Evolutionary conservation across 306 rosid species (phyloP).

Genomic region (Sicyos baderoa): DNA sequence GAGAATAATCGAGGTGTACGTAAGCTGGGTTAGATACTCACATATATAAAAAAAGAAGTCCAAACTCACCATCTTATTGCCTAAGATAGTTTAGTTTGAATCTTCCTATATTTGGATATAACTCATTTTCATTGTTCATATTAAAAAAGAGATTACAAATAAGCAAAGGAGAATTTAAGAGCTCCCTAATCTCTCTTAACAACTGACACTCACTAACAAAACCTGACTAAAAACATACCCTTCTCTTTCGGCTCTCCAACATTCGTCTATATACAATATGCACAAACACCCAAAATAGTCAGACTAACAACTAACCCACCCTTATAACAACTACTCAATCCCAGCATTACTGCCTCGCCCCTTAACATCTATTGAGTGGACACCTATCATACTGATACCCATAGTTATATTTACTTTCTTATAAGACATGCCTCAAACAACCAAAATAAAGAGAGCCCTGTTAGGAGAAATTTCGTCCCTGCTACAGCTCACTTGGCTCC

Average conservation of each 20-base stretch:
- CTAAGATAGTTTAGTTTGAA: neutral
- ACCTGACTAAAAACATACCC: neutral
- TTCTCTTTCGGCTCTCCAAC: neutral
- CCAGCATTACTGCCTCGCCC: neutral
- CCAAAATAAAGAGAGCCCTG: neutral
- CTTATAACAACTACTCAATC: neutral
- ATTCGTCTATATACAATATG: neutral
- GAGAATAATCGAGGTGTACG: no score
- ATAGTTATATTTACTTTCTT: neutral
- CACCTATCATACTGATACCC: neutral
- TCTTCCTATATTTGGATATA: neutral
- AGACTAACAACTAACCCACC: neutral
- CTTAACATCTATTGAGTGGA: neutral
- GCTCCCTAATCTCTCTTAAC: neutral
- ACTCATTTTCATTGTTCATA: neutral
- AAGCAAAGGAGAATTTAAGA: neutral
- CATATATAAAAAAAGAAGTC: no score
- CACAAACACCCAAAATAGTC: neutral
- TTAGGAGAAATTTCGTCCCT: neutral
- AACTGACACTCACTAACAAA: neutral
- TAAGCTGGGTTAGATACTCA: no score
- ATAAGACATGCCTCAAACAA: neutral
- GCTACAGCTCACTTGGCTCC: neutral
- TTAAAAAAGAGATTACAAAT: neutral
- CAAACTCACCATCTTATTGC: neutral